Percentiles rank a stretch among this genome's conserved stretches.
phyloP scores from a whole-genome alignment of 192 early-diverging fungal genomes.

The Gryganskiella cystojenkinii region DNA sequence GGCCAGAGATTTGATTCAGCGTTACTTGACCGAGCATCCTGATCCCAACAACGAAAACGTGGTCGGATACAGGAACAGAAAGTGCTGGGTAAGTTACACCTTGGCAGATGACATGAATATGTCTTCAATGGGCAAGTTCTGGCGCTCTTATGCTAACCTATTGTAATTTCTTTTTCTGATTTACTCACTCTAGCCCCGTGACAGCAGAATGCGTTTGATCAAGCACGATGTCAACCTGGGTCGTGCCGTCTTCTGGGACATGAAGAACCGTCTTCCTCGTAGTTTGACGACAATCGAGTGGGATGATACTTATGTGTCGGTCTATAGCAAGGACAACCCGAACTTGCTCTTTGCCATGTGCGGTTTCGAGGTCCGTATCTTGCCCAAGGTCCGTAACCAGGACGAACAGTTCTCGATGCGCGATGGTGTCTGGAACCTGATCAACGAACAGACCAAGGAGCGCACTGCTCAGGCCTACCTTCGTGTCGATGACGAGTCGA shows the following conservation, averaged over 20 bases:
- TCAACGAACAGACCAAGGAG: slow-evolving; percentile 98
- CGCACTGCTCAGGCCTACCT: slow-evolving; percentile 97
- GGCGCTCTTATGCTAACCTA: too few relatives aligned
- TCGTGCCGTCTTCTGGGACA: slow-evolving; percentile 99
- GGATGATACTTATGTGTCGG: slow-evolving; percentile 96
- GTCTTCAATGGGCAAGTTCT: too few relatives aligned
- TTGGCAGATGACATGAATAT: too few relatives aligned
- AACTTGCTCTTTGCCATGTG: slow-evolving; percentile 93
- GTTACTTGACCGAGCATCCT: slow-evolving; percentile 97
- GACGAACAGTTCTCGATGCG: slow-evolving; percentile 91
- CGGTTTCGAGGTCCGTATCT: slow-evolving; percentile 96
- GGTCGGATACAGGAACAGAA: slow-evolving; percentile 98
- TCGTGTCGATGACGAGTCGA: slow-evolving; percentile 94
- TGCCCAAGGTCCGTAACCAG: slow-evolving; percentile 89
- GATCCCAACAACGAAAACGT: slow-evolving; percentile 99
- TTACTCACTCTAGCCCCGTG: slow-evolving; percentile 77
- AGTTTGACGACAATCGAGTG: slow-evolving; percentile 98
- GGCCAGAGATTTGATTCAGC: slow-evolving; percentile 93
- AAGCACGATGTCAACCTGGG: slow-evolving; percentile 99
- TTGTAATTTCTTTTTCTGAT: slow-evolving; percentile 59
- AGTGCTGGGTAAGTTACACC: slow-evolving; percentile 67
- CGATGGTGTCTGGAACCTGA: slow-evolving; percentile 93
- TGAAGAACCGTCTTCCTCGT: slow-evolving; percentile 97
- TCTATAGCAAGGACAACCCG: slow-evolving; percentile 98
- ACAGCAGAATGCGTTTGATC: slow-evolving; percentile 99